Evolutionary conservation across 352 stramenopile species (phyloP).

Genomic region (Globisporangium lucens): DNA sequence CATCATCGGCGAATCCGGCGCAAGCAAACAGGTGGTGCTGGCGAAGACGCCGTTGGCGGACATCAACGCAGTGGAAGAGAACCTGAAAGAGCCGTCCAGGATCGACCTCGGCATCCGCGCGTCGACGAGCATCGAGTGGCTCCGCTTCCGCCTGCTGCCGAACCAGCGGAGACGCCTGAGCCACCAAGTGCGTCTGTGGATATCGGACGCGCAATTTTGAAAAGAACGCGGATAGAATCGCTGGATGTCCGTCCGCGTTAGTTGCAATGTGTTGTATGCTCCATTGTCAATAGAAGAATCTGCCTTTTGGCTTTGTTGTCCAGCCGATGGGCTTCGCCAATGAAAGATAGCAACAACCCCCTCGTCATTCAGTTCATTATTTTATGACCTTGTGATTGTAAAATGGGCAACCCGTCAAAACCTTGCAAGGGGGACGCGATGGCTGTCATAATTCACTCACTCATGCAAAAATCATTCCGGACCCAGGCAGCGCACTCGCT

Average conservation of each 20-base stretch:
- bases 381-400: background rate
- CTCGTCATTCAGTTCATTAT: background rate
- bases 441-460: too few species aligned
- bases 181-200: constrained; percentile 53
- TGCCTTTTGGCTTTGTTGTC: background rate
- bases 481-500: too few species aligned
- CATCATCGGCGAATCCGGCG: constrained; percentile 44
- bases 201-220: constrained; percentile 29
- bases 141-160: constrained; percentile 51
- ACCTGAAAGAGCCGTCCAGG: constrained; percentile 50
- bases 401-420: background rate
- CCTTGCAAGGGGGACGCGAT: background rate
- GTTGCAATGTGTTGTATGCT: background rate
- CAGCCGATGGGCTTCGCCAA: background rate
- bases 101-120: constrained; percentile 60
- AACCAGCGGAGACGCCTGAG: constrained; percentile 59
- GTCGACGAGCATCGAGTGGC: constrained; percentile 38
- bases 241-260: background rate
- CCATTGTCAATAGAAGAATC: background rate
- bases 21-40: constrained; percentile 44
- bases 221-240: background rate
- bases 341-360: background rate
- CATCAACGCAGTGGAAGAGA: constrained; percentile 71
- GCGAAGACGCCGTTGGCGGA: constrained; percentile 35
- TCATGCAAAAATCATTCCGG: too few species aligned